Evolutionary conservation across 192 early-diverging fungal genomes (phyloP), one percentile per base, ranked within the genome.

Genomic region (Coemansia furcata): DNA sequence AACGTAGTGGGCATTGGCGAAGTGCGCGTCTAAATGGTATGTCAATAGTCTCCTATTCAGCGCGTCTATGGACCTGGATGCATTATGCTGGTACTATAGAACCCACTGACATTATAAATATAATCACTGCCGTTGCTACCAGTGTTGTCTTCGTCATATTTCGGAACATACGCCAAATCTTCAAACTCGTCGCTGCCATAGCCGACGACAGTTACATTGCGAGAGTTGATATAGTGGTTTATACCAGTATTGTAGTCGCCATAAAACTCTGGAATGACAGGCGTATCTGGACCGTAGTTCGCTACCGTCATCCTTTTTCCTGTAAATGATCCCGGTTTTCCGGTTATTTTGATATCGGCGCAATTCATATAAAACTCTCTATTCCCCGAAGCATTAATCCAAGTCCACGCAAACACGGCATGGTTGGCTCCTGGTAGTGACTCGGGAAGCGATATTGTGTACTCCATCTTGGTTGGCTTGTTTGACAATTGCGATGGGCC

Each of bases 361-460:
- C 89, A 90, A 33, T 85, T 85, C 85, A 85, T 86, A 62, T 89
- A 90, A 59, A 79, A 88, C 75, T 90, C 89, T 10, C 83, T 72
- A 52, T 86, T 86, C 2, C 85, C 87, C 21, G 80, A 67, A 8
- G 87, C 87, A 64, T 87, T 88, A 21, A 87, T 84, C 89, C 89
- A 90, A 15, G 82, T 76, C 89, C 89, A 90, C 12, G 82, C 83
- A 43, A 86, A 80, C 8, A 80, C 50, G 2, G 72, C 79, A 11
- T 60, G 30, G 43, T 76, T 72, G 0, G 73, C 33, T 44, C 68
- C 50, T 17, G 84, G 84, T 12, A 76, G 33, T 5, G 60, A 38
- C 14, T 37, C 29, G 6, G 84, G 84, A 77, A 68, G 35, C 4
- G 9, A 59, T 68, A 55, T 78, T 59, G 50, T 62, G n/a, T 74